Evolutionary conservation across 208 protist genomes (phyloP), one percentile per base, ranked within the genome.

Genomic region (Trypanosoma lewisi): DNA sequence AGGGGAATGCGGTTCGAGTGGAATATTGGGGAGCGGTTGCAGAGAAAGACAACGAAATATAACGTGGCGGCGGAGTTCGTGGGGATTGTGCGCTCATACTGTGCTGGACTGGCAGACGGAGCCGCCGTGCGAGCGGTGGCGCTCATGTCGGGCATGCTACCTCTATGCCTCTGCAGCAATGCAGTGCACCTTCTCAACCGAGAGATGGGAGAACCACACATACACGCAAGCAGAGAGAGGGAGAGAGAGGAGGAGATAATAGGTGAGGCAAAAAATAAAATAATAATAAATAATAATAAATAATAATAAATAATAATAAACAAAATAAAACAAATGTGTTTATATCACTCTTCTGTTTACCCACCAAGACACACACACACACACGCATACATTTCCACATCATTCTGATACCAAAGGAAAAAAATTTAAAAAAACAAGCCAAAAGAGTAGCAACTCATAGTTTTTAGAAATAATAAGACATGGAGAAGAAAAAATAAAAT

Each of bases 41-140:
- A 83, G 23, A 77, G 77, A 59, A 93, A 91, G 1, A 93, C 77
- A 30, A 80, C 79, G 63, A 93, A 89, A 58, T 91, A 91, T 33
- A 93, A 83, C 25, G 69, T 75, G 25, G 75, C 78, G 17, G 51
- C 57, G 6, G 45, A 23, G 21, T 50, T 19, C 25, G n/a, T 28
- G 2, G 23, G 45, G n/a, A 28, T 23, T 21, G 12, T 6, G 11
- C 27, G n/a, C 21, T 14, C 45, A 31, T 7, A 44, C 8, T 5
- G 39, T 19, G 19, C 12, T 17, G 39, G 39, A 5, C 7, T 50
- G 2, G 45, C 21, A 19, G 45, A 19, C 27, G 45, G n/a, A 50
- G 45, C 2, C 45, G 23, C 9, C 14, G 36, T 16, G 36, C 9
- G 9, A 41, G 36, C 14, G 36, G 36, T 16, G 14, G 36, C 7